Conservation (phyloP, 371 early-diverging fungal genomes). For the Syncephalastrum racemosum region DNA sequence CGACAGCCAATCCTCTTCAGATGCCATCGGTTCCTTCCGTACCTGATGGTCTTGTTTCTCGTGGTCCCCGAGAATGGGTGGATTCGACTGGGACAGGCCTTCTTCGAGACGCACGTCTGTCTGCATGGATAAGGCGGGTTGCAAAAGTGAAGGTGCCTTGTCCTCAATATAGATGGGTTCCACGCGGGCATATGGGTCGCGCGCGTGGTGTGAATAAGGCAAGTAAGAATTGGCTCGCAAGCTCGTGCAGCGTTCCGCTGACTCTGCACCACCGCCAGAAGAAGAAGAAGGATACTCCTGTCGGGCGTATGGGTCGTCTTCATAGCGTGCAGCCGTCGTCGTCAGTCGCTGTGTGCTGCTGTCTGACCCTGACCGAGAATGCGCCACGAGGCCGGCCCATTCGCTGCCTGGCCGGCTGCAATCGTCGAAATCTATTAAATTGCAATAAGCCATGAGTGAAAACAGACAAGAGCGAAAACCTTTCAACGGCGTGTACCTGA, state of each 20-base stretch:
- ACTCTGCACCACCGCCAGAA: not conserved
- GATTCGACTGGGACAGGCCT: not conserved
- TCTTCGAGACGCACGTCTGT: slow-evolving; percentile 18
- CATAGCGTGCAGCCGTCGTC: slow-evolving; percentile 10
- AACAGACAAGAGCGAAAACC: too few relatives aligned
- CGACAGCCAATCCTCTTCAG: too few relatives aligned
- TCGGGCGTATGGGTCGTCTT: slow-evolving; percentile 41
- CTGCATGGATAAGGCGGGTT: slow-evolving; percentile 27
- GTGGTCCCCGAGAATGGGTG: too few relatives aligned
- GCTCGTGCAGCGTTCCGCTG: not conserved
- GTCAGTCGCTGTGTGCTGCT: slow-evolving; percentile 40
- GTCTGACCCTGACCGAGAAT: slow-evolving; percentile 42
- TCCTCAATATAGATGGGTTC: slow-evolving; percentile 44
- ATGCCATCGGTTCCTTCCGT: too few relatives aligned
- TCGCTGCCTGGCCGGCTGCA: not conserved
- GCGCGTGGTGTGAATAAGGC: slow-evolving; percentile 43
- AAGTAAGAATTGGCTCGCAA: slow-evolving; percentile 44
- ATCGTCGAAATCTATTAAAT: slow-evolving; percentile 8
- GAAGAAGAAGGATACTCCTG: not conserved
- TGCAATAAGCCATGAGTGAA: too few relatives aligned
- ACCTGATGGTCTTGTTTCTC: too few relatives aligned
- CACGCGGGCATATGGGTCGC: slow-evolving; percentile 29
- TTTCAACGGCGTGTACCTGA: too few relatives aligned
- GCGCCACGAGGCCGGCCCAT: slow-evolving; percentile 8
- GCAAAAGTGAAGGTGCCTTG: slow-evolving; percentile 14